Conservation (phyloP, 108 stramenopile species). For the Pelagomonas calceolata region DNA sequence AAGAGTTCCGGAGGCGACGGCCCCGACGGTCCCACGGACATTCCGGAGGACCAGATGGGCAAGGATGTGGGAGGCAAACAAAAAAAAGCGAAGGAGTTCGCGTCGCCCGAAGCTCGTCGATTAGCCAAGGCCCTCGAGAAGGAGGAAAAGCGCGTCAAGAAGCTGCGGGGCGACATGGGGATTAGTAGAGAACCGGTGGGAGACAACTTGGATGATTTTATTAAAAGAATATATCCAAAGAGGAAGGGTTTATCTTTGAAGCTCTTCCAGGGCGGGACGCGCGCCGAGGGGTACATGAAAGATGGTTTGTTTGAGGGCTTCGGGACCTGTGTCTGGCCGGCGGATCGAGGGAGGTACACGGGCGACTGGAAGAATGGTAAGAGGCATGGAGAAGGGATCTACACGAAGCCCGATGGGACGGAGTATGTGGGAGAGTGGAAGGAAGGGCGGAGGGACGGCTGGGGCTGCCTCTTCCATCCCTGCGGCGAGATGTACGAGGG, state of each 20-base stretch:
- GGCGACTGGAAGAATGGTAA: constrained; percentile 11
- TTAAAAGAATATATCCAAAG: constrained; percentile 5
- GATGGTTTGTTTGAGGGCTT: constrained; percentile 3
- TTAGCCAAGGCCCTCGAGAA: no score
- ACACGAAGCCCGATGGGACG: constrained; percentile 8
- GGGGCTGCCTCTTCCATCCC: constrained; percentile 18
- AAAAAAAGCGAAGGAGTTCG: no score
- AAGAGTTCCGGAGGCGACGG: neutral
- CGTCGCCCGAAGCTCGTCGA: no score
- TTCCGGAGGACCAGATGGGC: no score
- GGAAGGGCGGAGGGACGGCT: constrained; percentile 14
- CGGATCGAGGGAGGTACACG: constrained; percentile 13
- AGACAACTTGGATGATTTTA: neutral
- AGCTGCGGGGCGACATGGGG: no score
- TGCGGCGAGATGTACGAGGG: constrained; percentile 21
- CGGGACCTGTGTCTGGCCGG: constrained; percentile 11
- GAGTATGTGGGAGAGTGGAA: constrained; percentile 18
- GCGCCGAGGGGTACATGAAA: neutral
- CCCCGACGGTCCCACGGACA: no score
- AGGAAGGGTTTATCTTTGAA: neutral
- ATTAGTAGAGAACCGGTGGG: neutral
- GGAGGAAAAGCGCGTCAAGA: no score
- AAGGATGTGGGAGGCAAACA: no score
- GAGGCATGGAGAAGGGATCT: constrained; percentile 19
- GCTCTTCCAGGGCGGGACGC: no score